These are phyloP conservation scores for Psilocybe subaeruginosa DNA, from an alignment of 768 basidiomycete genomes.

Conservation along the genomic window DNA sequence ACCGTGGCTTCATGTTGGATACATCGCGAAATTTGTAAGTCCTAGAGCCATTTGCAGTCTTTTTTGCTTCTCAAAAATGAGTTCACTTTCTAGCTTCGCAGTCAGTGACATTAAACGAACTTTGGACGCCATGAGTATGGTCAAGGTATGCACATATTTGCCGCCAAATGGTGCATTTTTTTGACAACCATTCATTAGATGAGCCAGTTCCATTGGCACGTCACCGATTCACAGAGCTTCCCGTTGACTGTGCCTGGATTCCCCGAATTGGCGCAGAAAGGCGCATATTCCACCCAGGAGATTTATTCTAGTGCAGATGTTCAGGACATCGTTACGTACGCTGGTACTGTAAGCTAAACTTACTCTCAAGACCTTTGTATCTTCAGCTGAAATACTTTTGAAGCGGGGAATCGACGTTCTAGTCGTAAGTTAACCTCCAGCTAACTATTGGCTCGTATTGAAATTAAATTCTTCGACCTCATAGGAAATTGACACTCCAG, in stretches of 20 bases:
- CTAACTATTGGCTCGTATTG: neutral
- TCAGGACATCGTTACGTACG: conserved; percentile 62
- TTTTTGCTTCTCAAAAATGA: neutral
- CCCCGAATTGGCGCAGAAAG: conserved; percentile 62
- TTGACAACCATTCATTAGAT: conserved; percentile 36
- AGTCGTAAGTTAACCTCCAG: conserved; percentile 42
- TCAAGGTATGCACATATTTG: conserved; percentile 55
- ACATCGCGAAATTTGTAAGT: conserved; percentile 77
- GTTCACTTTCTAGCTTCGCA: conserved; percentile 47
- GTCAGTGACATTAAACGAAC: conserved; percentile 68
- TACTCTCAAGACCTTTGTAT: conserved; percentile 32
- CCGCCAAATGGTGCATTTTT: conserved; percentile 43
- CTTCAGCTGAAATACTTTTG: conserved; percentile 1
- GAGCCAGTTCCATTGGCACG: conserved; percentile 83
- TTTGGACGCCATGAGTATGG: conserved; percentile 76
- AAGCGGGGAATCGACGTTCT: conserved; percentile 80
- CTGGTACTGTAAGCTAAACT: conserved; percentile 53
- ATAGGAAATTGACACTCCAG: conserved; percentile 84
- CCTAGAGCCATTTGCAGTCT: neutral
- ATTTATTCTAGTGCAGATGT: conserved; percentile 61
- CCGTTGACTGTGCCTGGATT: conserved; percentile 64
- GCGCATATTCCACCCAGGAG: conserved; percentile 64
- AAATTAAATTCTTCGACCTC: neutral
- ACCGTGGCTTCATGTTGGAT: conserved; percentile 81
- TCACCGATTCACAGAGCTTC: conserved; percentile 80